Base-by-base conservation (phyloP, 306 rosid genomes). In the Pyrus communis region DNA sequence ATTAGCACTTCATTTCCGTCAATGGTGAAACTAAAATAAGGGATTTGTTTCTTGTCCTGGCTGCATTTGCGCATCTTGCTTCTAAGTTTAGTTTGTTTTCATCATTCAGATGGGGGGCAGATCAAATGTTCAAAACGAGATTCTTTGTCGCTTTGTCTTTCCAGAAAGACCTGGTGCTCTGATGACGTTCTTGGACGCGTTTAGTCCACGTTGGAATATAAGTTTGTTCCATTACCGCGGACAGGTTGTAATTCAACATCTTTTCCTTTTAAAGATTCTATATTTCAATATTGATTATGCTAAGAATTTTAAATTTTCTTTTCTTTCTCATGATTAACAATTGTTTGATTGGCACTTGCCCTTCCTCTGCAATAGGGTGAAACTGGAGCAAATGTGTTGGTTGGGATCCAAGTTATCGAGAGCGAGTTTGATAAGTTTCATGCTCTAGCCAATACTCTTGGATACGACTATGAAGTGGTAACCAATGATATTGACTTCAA, bases 101-200 rank as follows among this genome's bases (percentile, higher is more conserved):
- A 72, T 66, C 42, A 45, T 69, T 82, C 89, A 96, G 99, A 91
- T 91, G 98, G 97, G 98, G 60, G 91, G 93, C 76, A 86, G 91
- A 69, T 78, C 87, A 45, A 57, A 84, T 70, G 64, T 90, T 57
- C 86, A 84, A 85, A 81, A 92, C 8, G 97, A 95, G 84, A 87
- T 92, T 80, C 93, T 96, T 79, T 92, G 99, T 77, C 89, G 91
- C 64, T 96, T 96, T 67, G 75, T 87, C 75, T 88, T 96, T 69
- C 99, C 99, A 9, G 99, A 96, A 84, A 92, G 97, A 80, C 97
- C 99, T 0, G 99, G 98, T 78, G 88, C 98, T 57, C 81, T 92
- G 75, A 75, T 88, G 94, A 91, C 91, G 80, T 96, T 96, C 81
- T 89, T 96, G 81, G 97, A 92, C 38, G 70, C 89, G 51, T 87